Percentiles rank a stretch among this genome's conserved stretches.
Evolutionary conservation across 2,329 filamentous ascomycete species (phyloP).

Genomic region (Aspergillus bombycis): DNA sequence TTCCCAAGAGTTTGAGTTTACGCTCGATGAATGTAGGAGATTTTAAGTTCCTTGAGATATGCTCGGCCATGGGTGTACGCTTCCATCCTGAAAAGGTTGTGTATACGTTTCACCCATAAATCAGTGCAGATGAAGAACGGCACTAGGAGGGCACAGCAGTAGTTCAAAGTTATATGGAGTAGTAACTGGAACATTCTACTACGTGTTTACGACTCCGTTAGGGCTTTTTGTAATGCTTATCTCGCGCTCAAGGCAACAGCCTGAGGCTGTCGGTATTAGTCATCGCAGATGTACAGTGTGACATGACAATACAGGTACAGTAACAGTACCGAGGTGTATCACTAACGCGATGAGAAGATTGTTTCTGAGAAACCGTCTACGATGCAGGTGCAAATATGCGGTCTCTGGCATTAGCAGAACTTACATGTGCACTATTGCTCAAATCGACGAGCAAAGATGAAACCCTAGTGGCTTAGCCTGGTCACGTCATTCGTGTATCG

Average conservation of each 20-base stretch:
- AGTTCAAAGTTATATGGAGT: neutral
- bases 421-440: neutral
- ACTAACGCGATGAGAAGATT: neutral
- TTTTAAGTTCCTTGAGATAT: neutral
- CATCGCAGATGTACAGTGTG: neutral
- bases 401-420: neutral
- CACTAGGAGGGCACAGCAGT: neutral
- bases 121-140: neutral
- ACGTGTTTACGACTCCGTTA: neutral
- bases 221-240: neutral
- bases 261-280: neutral
- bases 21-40: neutral
- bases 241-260: neutral
- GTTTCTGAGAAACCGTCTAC: neutral
- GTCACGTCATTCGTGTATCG: neutral
- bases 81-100: neutral
- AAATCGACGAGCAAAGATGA: neutral
- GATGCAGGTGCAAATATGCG: neutral
- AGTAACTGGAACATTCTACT: neutral
- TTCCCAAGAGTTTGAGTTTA: neutral
- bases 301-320: neutral
- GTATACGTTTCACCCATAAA: neutral
- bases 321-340: neutral
- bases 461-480: neutral
- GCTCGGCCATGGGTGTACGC: neutral